Evolutionary conservation across 345 rosid genomes (phyloP), one percentile per base, ranked within the genome.

Genomic region (Populus ilicifolia): DNA sequence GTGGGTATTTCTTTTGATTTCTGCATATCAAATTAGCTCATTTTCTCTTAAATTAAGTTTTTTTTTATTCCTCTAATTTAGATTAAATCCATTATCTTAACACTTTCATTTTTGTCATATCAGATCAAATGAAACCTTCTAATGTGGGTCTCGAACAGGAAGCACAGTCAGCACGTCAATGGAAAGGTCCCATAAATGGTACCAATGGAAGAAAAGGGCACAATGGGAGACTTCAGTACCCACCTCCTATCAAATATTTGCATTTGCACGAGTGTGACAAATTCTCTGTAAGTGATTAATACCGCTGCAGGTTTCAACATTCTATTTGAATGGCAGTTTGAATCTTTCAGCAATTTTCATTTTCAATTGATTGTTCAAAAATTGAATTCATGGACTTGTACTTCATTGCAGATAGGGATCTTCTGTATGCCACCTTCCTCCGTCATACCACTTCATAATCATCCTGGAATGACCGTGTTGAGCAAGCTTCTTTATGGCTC

Each of bases 121-220:
- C 97, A 95, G 99, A 95, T 78, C 90, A 89, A 88, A 90, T 95
- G 84, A 95, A 90, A 90, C 98, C 99, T 65, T 89, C 98, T 80
- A 93, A 93, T 83, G 96, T 95, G 81, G 99, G 98, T 74, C 90
- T 95, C 8, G 99, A 93, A 78, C 94, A 90, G 83, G 98, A 96
- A 81, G 96, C 94, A 4, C 99, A 96, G 72, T 72, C 86, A 79
- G 91, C 87, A 18, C 97, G 92, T 21, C 77, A 80, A 67, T 88
- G 94, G 98, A 68, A 89, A 48, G 90, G 85, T 82, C 83, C 86
- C 30, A 48, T 83, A 74, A 85, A 30, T 76, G 77, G 62, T 56
- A 73, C 81, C 61, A 78, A 72, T 72, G 81, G 77, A 25, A 54
- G 71, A 36, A 78, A 6, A 75, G 93, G 86, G 74, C 84, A 82